Percentiles rank a stretch among this genome's conserved stretches.
These are phyloP conservation scores for Colletotrichum trifolii DNA, from an alignment of 2,329 filamentous ascomycete genomes.

Conservation along the genomic window DNA sequence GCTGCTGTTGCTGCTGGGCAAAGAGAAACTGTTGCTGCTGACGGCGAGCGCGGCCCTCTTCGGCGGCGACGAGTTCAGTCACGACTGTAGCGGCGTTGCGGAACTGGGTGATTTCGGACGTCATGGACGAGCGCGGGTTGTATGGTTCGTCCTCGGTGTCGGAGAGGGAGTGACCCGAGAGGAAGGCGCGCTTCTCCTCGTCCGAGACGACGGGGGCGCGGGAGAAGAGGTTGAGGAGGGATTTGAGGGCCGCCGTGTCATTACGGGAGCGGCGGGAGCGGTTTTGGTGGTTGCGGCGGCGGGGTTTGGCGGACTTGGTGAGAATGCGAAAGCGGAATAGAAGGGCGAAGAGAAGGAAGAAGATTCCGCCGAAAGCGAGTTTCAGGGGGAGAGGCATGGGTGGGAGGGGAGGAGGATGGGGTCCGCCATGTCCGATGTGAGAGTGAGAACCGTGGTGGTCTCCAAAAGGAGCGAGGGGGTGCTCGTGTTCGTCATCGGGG, in stretches of 20 bases:
- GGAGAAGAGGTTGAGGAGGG: constrained; percentile 34
- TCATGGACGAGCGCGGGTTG: constrained; percentile 50
- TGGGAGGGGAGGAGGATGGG: constrained; percentile 21
- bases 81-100: constrained; percentile 58
- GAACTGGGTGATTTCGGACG: constrained; percentile 61
- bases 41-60: constrained; percentile 47
- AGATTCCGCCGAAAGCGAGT: constrained; percentile 36
- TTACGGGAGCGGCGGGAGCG: constrained; percentile 40
- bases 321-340: constrained; percentile 40
- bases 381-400: constrained; percentile 41
- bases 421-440: constrained; percentile 12
- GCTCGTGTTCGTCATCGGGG: constrained; percentile 7
- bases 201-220: constrained; percentile 43
- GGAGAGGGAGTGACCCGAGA: constrained; percentile 36
- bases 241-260: constrained; percentile 40
- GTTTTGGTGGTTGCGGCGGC: constrained; percentile 39
- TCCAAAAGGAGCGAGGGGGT: constrained; percentile 12
- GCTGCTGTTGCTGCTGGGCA: constrained; percentile 38
- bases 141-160: constrained; percentile 24
- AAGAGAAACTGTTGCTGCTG: constrained; percentile 28
- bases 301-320: constrained; percentile 17
- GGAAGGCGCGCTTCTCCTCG: constrained; percentile 52
- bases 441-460: constrained; percentile 19
- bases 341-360: constrained; percentile 43
- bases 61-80: constrained; percentile 57